phyloP scores from a whole-genome alignment of 2,329 filamentous ascomycete species.

The Cladophialophora yegresii region DNA sequence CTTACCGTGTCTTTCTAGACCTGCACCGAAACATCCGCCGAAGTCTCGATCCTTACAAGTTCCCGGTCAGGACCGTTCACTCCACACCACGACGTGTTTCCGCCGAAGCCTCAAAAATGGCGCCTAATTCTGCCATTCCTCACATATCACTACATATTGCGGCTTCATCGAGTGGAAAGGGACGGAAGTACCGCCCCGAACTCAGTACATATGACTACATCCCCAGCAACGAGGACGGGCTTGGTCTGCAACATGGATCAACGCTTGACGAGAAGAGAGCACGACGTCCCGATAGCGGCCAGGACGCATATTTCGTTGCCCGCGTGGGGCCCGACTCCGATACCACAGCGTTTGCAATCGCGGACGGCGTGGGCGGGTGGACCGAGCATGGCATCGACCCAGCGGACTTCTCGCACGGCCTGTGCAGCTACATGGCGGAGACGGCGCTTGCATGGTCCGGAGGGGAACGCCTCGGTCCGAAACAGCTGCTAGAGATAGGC shows the following conservation, averaged over 20 bases:
- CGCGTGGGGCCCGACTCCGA: conserved; percentile 71
- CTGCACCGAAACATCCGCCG: conserved; percentile 29
- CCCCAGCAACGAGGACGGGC: conserved; percentile 46
- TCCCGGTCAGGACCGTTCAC: conserved; percentile 17
- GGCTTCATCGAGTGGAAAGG: conserved; percentile 74
- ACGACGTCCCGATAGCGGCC: conserved; percentile 74
- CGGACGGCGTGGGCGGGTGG: conserved; percentile 96
- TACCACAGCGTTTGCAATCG: conserved; percentile 80
- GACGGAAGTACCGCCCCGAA: conserved; percentile 66
- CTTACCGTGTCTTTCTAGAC: conserved; percentile 34
- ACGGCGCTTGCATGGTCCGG: conserved; percentile 62
- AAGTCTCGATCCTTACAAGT: conserved; percentile 29
- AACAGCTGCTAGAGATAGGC: conserved; percentile 74
- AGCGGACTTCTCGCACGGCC: conserved; percentile 88
- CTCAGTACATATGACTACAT: conserved; percentile 73
- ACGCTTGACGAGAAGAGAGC: conserved; percentile 60
- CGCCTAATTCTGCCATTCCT: conserved; percentile 37
- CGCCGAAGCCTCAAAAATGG: background rate
- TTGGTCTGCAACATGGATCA: conserved; percentile 43
- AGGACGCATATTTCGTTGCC: conserved; percentile 94
- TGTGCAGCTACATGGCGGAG: conserved; percentile 90
- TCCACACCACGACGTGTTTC: conserved; percentile 22
- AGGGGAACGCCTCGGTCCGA: conserved; percentile 56
- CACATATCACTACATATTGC: conserved; percentile 68
- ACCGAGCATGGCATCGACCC: conserved; percentile 89